Conservation (phyloP, 257 asterid species). For the Solanum lycopersicoides region DNA sequence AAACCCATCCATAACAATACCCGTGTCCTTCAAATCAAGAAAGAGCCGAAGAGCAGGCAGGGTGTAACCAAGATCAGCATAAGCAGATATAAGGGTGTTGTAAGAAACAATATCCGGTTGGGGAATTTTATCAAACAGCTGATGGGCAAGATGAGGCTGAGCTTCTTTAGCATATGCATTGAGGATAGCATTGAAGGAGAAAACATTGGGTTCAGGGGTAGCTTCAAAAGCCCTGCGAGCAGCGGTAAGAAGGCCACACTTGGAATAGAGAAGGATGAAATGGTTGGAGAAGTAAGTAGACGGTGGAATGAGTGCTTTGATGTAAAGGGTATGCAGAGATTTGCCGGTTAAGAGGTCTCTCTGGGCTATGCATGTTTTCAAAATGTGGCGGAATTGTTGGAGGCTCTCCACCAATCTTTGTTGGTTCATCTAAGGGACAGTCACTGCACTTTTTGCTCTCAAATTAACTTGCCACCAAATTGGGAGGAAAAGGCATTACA, state of each 20-base stretch:
- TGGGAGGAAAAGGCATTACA: neutral
- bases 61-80: constrained; percentile 41
- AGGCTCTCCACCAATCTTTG: constrained; percentile 17
- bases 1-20: constrained; percentile 47
- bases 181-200: constrained; percentile 57
- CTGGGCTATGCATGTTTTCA: constrained; percentile 48
- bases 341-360: constrained; percentile 49
- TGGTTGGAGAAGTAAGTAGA: constrained; percentile 66
- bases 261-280: constrained; percentile 73
- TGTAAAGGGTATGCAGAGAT: constrained; percentile 42
- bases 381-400: constrained; percentile 25
- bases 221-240: constrained; percentile 46
- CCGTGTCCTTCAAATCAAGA: constrained; percentile 17
- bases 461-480: neutral
- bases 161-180: constrained; percentile 52
- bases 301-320: constrained; percentile 39
- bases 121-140: constrained; percentile 62
- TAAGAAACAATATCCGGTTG: constrained; percentile 69
- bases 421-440: constrained; percentile 28
- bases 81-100: constrained; percentile 71
- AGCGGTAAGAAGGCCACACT: constrained; percentile 41
- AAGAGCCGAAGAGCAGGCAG: constrained; percentile 34
- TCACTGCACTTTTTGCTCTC: neutral
- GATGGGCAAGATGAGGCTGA: constrained; percentile 35
- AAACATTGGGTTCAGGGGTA: constrained; percentile 45